phyloP scores from a whole-genome alignment of 1,284 basidiomycete species.

The Vanrija humicola region DNA sequence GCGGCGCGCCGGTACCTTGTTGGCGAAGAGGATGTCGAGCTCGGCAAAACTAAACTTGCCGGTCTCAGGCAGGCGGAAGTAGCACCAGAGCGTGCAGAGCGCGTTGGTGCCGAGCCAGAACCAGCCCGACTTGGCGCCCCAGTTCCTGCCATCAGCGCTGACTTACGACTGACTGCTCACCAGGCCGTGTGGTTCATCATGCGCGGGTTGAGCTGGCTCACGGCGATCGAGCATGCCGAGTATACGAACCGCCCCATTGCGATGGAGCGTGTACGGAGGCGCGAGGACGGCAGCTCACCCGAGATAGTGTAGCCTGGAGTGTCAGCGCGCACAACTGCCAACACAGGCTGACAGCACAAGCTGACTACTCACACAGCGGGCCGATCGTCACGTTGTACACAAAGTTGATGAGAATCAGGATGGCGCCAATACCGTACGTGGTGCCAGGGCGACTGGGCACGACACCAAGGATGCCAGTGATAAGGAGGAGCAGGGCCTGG shows the following conservation, averaged over 20 bases:
- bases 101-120: constrained; percentile 22
- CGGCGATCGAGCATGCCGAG: constrained; percentile 26
- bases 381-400: constrained; percentile 18
- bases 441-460: no score
- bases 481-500: constrained; percentile 6
- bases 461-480: constrained; percentile 16
- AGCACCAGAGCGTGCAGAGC: constrained; percentile 3
- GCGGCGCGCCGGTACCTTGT: constrained; percentile 36
- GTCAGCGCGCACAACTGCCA: no score
- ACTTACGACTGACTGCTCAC: no score
- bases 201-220: background rate
- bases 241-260: constrained; percentile 51
- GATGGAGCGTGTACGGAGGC: constrained; percentile 48
- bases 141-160: no score
- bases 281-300: constrained; percentile 45
- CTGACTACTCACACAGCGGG: constrained; percentile 15
- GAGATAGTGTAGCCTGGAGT: background rate
- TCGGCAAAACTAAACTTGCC: constrained; percentile 28
- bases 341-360: no score
- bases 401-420: constrained; percentile 26
- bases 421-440: constrained; percentile 9
- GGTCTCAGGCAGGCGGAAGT: constrained; percentile 24
- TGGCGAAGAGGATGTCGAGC: constrained; percentile 39
- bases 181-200: constrained; percentile 4
- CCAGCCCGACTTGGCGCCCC: constrained; percentile 29